phyloP scores from a whole-genome alignment of 768 basidiomycete genomes.

The Aureoboletus auriporus region DNA sequence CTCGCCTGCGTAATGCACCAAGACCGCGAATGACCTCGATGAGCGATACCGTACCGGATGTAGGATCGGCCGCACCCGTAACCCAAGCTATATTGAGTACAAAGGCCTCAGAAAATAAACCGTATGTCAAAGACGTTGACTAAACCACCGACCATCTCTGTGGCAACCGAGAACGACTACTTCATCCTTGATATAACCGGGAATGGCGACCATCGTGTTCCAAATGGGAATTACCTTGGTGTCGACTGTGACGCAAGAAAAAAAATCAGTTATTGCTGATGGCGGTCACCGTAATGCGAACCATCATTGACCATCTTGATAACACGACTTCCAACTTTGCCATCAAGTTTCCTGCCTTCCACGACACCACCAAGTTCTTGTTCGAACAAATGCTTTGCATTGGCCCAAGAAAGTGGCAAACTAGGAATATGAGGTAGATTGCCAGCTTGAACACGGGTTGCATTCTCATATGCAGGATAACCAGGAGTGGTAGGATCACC shows the following conservation, averaged over 20 bases:
- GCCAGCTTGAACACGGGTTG: conserved; percentile 53
- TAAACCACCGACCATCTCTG: conserved; percentile 61
- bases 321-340: conserved; percentile 42
- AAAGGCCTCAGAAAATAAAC: background rate
- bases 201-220: conserved; percentile 83
- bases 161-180: conserved; percentile 84
- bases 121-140: background rate
- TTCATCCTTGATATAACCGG: conserved; percentile 79
- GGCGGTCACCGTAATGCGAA: conserved; percentile 13
- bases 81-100: conserved; percentile 26
- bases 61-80: conserved; percentile 53
- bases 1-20: conserved; percentile 42
- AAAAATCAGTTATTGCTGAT: background rate
- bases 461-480: conserved; percentile 79
- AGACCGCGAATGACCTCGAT: conserved; percentile 55
- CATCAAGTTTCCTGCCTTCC: conserved; percentile 40
- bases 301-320: conserved; percentile 55
- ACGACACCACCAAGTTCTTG: conserved; percentile 45
- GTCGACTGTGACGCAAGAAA: conserved; percentile 46
- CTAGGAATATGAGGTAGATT: conserved; percentile 77
- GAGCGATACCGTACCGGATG: conserved; percentile 51
- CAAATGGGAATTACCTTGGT: conserved; percentile 83
- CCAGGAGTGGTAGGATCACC: conserved; percentile 87
- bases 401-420: conserved; percentile 83
- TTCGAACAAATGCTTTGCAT: conserved; percentile 65